Conservation (phyloP, 208 protist species). For the Trypanosoma platydactyli region DNA sequence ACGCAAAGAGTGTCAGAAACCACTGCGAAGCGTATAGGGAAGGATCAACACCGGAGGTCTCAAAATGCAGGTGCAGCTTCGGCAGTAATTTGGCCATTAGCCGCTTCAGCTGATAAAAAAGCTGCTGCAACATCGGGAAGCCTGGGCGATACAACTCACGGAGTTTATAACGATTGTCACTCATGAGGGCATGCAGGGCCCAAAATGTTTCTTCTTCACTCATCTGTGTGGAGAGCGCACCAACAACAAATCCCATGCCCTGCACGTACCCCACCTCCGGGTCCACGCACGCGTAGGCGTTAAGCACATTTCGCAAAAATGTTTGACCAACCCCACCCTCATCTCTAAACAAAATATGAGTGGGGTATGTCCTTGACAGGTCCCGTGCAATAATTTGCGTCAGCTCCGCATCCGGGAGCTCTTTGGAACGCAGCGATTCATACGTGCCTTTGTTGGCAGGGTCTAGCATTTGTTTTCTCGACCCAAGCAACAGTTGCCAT, state of each 20-base stretch:
- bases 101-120: conserved; percentile 86
- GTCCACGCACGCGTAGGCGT: conserved; percentile 88
- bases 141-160: conserved; percentile 86
- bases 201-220: conserved; percentile 93
- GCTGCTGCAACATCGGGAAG: conserved; percentile 89
- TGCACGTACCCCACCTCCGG: conserved; percentile 94
- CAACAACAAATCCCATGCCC: conserved; percentile 93
- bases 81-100: conserved; percentile 79
- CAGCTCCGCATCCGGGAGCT: conserved; percentile 56
- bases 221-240: conserved; percentile 87
- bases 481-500: conserved; percentile 88
- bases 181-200: conserved; percentile 88
- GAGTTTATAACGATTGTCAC: conserved; percentile 79
- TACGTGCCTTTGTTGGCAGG: conserved; percentile 78
- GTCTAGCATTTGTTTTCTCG: conserved; percentile 66
- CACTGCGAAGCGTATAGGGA: conserved; percentile 93
- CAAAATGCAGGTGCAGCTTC: conserved; percentile 73
- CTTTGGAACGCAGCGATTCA: conserved; percentile 65
- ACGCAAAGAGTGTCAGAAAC: conserved; percentile 93
- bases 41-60: conserved; percentile 66
- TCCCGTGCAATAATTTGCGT: conserved; percentile 78
- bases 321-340: conserved; percentile 81
- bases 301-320: conserved; percentile 87
- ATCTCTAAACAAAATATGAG: conserved; percentile 87
- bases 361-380: conserved; percentile 86